Evolutionary conservation across 169 alveolate genomes (phyloP).

Genomic region (Cryptosporidium andersoni): DNA sequence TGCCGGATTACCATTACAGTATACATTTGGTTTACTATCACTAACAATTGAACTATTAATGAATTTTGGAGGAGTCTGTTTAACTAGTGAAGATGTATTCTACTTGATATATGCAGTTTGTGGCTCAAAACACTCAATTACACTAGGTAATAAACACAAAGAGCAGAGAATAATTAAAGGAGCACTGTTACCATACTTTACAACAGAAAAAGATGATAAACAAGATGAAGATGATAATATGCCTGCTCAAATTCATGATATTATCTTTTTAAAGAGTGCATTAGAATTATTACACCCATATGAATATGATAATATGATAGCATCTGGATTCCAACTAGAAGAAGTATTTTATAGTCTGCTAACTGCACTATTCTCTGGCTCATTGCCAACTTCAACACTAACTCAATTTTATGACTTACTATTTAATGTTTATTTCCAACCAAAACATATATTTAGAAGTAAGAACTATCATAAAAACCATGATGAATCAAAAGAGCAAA

Average conservation of each 20-base stretch:
- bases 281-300: conserved; percentile 57
- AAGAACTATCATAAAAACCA: background rate
- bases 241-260: conserved; percentile 64
- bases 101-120: conserved; percentile 53
- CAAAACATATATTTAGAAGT: conserved; percentile 43
- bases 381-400: conserved; percentile 60
- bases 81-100: conserved; percentile 60
- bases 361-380: conserved; percentile 66
- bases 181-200: conserved; percentile 44
- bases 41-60: conserved; percentile 54
- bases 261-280: conserved; percentile 53
- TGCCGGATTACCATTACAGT: conserved; percentile 67
- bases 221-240: conserved; percentile 55
- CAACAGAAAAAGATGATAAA: conserved; percentile 29
- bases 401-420: conserved; percentile 58
- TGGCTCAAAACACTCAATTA: conserved; percentile 52
- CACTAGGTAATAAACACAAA: background rate
- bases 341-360: conserved; percentile 50
- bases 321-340: conserved; percentile 68
- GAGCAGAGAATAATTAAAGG: conserved; percentile 49
- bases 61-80: conserved; percentile 68
- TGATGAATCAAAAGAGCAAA: background rate
- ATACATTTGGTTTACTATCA: conserved; percentile 56
- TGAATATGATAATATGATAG: conserved; percentile 68
- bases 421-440: conserved; percentile 66